Percentiles rank a stretch among this genome's conserved stretches.
Evolutionary conservation across 2,329 filamentous ascomycete species (phyloP).

Genomic region (Orbilia oligospora): DNA sequence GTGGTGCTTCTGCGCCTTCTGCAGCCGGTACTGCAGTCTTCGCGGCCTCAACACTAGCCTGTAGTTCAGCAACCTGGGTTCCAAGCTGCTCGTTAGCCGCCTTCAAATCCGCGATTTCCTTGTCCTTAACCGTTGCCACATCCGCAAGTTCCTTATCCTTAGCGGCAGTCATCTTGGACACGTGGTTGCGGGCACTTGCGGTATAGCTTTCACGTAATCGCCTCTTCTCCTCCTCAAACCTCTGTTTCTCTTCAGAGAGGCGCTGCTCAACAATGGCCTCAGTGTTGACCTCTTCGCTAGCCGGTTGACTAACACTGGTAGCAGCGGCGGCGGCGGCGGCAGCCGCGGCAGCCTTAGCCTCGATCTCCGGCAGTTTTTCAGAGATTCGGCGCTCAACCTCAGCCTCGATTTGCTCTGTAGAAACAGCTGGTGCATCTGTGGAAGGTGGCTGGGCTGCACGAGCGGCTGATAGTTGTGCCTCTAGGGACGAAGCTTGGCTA

Average conservation of each 20-base stretch:
- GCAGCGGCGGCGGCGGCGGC: conserved; percentile 29
- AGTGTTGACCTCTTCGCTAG: neutral
- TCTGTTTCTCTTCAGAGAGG: conserved; percentile 61
- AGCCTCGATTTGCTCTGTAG: conserved; percentile 60
- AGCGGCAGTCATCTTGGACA: conserved; percentile 62
- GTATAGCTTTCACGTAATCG: conserved; percentile 46
- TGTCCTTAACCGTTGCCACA: conserved; percentile 36
- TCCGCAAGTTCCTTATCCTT: conserved; percentile 59
- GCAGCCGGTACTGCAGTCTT: conserved; percentile 34
- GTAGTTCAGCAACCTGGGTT: conserved; percentile 40
- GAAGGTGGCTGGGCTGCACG: conserved; percentile 17
- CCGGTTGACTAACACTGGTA: conserved; percentile 21
- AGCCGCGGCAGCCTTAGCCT: conserved; percentile 37
- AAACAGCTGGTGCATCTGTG: conserved; percentile 22
- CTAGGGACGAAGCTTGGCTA: conserved; percentile 29
- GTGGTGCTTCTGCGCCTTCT: neutral
- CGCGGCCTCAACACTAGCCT: conserved; percentile 47
- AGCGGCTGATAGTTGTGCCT: conserved; percentile 43
- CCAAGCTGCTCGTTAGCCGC: conserved; percentile 35
- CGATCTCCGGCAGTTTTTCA: conserved; percentile 51
- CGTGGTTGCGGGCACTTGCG: conserved; percentile 55
- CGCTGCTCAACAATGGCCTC: conserved; percentile 59
- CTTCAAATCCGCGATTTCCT: conserved; percentile 48
- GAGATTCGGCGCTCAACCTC: conserved; percentile 61
- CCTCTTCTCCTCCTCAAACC: conserved; percentile 61